phyloP scores from a whole-genome alignment of 1,139 yeast species.

The Pneumocystis carinii region DNA sequence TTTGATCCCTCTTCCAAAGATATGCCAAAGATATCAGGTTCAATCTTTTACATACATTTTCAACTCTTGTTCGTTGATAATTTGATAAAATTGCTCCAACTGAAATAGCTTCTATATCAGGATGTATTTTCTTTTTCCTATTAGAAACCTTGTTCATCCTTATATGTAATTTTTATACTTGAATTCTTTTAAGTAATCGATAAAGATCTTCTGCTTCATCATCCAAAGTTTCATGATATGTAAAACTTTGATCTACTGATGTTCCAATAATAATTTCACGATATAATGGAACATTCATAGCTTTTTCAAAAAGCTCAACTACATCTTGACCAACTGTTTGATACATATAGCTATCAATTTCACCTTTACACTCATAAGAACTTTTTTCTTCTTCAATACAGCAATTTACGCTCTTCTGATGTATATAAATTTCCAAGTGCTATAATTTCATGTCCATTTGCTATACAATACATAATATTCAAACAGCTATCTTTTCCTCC shows the following conservation, averaged over 20 bases:
- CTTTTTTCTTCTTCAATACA: background rate
- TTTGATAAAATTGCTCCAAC: constrained; percentile 92
- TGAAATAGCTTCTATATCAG: constrained; percentile 71
- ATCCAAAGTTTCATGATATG: constrained; percentile 44
- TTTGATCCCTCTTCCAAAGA: constrained; percentile 81
- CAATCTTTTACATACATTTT: constrained; percentile 65
- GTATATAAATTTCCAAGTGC: constrained; percentile 83
- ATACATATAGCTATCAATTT: constrained; percentile 89
- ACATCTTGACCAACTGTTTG: constrained; percentile 95
- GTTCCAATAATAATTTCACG: constrained; percentile 50
- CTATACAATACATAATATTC: constrained; percentile 68
- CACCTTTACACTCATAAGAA: constrained; percentile 25
- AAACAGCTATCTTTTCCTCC: constrained; percentile 95
- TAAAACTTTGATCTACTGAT: constrained; percentile 51
- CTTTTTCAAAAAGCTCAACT: constrained; percentile 46
- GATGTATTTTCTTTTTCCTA: constrained; percentile 37
- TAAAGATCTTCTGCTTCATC: constrained; percentile 82
- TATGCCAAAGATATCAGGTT: constrained; percentile 57
- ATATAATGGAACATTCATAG: constrained; percentile 68
- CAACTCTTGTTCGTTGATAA: constrained; percentile 86
- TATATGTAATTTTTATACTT: background rate
- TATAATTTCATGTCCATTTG: constrained; percentile 66
- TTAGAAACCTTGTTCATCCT: background rate
- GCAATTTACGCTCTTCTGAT: constrained; percentile 15
- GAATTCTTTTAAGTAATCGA: constrained; percentile 28